Base-by-base conservation (phyloP, 169 alveolate genomes). In the Plasmodium gaboni region DNA sequence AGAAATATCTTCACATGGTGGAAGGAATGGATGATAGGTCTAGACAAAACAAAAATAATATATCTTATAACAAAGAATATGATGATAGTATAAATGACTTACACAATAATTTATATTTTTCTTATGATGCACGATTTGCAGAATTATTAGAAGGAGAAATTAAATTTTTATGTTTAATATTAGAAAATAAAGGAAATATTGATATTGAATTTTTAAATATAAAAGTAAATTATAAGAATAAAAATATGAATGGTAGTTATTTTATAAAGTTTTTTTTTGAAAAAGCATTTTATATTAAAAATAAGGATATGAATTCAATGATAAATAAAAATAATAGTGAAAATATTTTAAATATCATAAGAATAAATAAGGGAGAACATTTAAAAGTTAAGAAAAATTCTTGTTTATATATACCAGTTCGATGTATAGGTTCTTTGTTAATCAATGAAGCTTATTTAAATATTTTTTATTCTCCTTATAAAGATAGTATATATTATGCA, bases 141-240 rank as follows among this genome's bases (percentile, higher is more conserved):
- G 92, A 86, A 38, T 32, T 86, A 22, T 53, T 86, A 44, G 92
- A 86, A 71, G 92, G 92, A 19, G 92, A 86, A 86, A 71, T 74
- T n/a, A 64, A 51, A 50, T 86, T 86, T 24, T 50, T 86, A 67
- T 86, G 92, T 51, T 55, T 86, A 51, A 38, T 69, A 3, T 15
- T 64, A 1, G 92, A 86, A 60, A 86, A 86, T 42, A 71, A 24
- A 53, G 72, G 78, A 28, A 70, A 86, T n/a, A 65, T 60, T 19
- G 67, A 86, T 46, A 61, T 86, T 8, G 63, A 86, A 4, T 86
- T 28, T 67, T 13, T 86, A 38, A 86, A 86, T 55, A 44, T 86
- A 22, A 64, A 26, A 15, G 87, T 86, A 19, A 59, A n/a, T 44
- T 71, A 71, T 59, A 86, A 26, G 17, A 26, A 86, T 48, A 70